These are phyloP conservation scores for Didymella segeticola DNA, from an alignment of 2,329 filamentous ascomycete genomes.

Conservation along the genomic window DNA sequence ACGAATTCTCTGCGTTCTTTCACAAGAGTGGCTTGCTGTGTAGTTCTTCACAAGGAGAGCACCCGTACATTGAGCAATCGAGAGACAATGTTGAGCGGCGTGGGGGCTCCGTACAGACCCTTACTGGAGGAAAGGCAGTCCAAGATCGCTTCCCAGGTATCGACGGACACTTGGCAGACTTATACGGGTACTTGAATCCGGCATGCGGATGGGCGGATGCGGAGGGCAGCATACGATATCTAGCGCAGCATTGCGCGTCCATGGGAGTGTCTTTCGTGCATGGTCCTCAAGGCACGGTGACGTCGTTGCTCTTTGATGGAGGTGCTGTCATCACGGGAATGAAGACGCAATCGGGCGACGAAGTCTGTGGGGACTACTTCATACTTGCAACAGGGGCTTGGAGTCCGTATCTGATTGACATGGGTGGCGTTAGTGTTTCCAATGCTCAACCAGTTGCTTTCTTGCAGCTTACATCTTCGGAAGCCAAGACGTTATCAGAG, in stretches of 20 bases:
- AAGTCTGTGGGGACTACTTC: not conserved
- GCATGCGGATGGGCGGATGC: not conserved
- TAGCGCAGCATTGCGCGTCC: conserved; percentile 9
- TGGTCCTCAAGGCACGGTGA: conserved; percentile 11
- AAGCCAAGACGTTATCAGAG: not conserved
- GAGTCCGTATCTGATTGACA: not conserved
- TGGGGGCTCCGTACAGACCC: no score
- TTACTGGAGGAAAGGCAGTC: no score
- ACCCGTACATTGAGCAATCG: no score
- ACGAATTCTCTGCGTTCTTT: not conserved
- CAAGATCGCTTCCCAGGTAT: no score
- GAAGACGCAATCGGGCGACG: not conserved
- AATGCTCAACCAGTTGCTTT: not conserved
- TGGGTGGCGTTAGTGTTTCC: not conserved
- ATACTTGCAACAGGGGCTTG: not conserved
- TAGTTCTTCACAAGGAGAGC: no score
- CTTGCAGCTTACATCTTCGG: not conserved
- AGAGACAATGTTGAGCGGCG: no score
- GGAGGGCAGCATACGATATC: not conserved
- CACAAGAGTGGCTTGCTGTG: no score
- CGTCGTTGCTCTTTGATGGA: conserved; percentile 1
- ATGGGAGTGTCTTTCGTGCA: conserved; percentile 15
- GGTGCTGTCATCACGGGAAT: not conserved
- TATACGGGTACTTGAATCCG: not conserved
- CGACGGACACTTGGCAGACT: not conserved